A percentile compares a stretch with the other conserved stretches of the same genome.
phyloP scores from a whole-genome alignment of 495 filamentous ascomycete species.

The Penicillium desertorum region DNA sequence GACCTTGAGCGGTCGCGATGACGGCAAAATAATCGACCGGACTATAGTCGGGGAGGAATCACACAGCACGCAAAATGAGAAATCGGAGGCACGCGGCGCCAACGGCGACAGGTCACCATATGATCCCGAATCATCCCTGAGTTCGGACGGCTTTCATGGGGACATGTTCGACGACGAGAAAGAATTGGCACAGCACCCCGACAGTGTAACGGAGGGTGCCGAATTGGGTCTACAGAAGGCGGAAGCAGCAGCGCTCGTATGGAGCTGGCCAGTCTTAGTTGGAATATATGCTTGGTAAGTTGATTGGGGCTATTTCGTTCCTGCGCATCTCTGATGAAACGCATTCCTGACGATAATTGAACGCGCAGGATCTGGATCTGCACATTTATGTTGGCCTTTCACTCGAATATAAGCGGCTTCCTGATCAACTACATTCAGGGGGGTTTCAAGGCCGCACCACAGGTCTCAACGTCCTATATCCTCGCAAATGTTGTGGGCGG shows the following conservation, averaged over 20 bases:
- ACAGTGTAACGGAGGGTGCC: slow-evolving; percentile 29
- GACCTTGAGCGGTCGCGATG: slow-evolving; percentile 2
- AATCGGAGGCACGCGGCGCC: neutral
- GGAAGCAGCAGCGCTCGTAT: slow-evolving; percentile 45
- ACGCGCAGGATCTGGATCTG: slow-evolving; percentile 42
- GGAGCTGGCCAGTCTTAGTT: slow-evolving; percentile 35
- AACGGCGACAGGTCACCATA: neutral
- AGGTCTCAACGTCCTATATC: slow-evolving; percentile 39
- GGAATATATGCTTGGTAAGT: slow-evolving; percentile 43
- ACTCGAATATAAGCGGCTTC: slow-evolving; percentile 36
- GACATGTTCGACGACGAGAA: slow-evolving; percentile 30
- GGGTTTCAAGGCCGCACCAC: slow-evolving; percentile 36
- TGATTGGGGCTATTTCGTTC: neutral
- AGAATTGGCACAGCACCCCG: slow-evolving; percentile 23
- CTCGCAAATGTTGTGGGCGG: slow-evolving; percentile 58
- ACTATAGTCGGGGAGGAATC: neutral
- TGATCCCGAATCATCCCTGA: neutral
- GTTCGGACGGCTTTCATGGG: neutral
- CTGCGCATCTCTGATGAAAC: neutral
- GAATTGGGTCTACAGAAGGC: slow-evolving; percentile 42
- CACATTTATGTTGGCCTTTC: slow-evolving; percentile 45
- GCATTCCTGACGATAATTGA: slow-evolving; percentile 16
- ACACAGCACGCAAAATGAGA: neutral
- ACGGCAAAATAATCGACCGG: neutral
- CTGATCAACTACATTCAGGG: slow-evolving; percentile 42